Conservation (phyloP, 2,329 filamentous ascomycete genomes). For the Sporothrix phasma region DNA sequence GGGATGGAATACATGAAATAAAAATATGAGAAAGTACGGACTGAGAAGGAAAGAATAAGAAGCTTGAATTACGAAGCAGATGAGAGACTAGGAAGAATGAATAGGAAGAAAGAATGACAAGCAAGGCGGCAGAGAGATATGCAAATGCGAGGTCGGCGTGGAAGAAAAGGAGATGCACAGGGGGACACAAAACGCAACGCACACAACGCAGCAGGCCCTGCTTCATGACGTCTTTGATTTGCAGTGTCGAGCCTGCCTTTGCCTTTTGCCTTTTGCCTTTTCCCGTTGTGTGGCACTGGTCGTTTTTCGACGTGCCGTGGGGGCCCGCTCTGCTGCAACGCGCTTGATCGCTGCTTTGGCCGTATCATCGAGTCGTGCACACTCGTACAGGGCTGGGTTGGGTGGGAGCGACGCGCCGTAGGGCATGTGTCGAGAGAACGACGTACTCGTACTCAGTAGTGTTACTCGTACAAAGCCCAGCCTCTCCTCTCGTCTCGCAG, state of each 20-base stretch:
- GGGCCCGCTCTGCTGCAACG: neutral
- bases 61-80: no score
- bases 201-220: neutral
- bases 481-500: no score
- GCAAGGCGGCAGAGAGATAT: no score
- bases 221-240: slow-evolving; percentile 8
- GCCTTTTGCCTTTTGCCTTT: no score
- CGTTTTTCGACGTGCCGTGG: neutral
- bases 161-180: neutral
- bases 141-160: neutral
- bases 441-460: no score
- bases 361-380: slow-evolving; percentile 1
- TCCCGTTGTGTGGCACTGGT: neutral
- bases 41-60: no score
- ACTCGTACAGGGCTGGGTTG: neutral
- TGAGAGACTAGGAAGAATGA: no score
- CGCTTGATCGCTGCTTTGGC: slow-evolving; percentile 5
- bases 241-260: no score
- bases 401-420: neutral
- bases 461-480: no score
- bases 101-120: no score
- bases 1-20: no score
- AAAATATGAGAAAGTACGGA: no score
- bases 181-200: neutral
- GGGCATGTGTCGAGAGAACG: neutral